Percentiles rank a stretch among this genome's conserved stretches.
phyloP scores from a whole-genome alignment of 306 rosid genomes.

The Fagus crenata region DNA sequence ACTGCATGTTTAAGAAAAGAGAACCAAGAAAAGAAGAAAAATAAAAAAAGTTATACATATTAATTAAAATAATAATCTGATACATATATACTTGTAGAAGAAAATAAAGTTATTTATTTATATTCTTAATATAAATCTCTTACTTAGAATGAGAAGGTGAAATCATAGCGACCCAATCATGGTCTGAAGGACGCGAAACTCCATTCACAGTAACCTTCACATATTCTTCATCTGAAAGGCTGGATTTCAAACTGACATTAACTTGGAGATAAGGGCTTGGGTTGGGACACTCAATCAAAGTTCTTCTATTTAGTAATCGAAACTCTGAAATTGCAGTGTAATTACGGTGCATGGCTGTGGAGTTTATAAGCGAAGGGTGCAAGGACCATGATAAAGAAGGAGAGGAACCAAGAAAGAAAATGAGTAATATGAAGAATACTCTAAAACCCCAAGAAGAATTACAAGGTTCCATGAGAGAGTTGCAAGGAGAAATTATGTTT shows the following conservation, averaged over 20 bases:
- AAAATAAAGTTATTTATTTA: no score
- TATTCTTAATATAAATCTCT: constrained; percentile 6
- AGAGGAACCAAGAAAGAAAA: constrained; percentile 14
- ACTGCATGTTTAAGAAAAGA: constrained; percentile 35
- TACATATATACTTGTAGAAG: no score
- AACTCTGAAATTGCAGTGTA: constrained; percentile 70
- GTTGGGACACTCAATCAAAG: constrained; percentile 37
- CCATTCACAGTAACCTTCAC: constrained; percentile 59
- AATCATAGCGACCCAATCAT: constrained; percentile 85
- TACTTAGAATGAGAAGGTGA: constrained; percentile 78
- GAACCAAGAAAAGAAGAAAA: not conserved
- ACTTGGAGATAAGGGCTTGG: constrained; percentile 35
- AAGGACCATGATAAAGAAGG: constrained; percentile 22
- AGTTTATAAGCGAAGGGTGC: constrained; percentile 33
- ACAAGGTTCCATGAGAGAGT: not conserved
- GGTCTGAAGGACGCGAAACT: constrained; percentile 40
- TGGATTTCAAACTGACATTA: constrained; percentile 30
- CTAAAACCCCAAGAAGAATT: constrained; percentile 17
- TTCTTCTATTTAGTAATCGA: constrained; percentile 57
- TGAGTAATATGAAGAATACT: not conserved
- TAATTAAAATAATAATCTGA: no score
- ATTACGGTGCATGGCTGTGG: constrained; percentile 45
- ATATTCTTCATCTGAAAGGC: constrained; percentile 49
- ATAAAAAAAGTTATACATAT: not conserved
- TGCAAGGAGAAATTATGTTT: not conserved